phyloP scores from a whole-genome alignment of 768 basidiomycete species.

The Leccinum longicurvipes region DNA sequence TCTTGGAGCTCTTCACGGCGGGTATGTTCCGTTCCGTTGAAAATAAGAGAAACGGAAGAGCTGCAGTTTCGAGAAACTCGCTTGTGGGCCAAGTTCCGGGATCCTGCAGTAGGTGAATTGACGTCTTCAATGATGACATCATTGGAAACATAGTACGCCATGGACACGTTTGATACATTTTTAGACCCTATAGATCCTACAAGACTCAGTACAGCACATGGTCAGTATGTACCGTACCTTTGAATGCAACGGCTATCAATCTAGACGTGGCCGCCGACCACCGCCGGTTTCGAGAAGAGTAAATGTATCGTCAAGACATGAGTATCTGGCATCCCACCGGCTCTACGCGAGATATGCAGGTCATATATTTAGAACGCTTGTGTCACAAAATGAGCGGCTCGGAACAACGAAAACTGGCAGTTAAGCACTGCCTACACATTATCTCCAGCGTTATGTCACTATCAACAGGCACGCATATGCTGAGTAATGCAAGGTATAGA shows the following conservation, averaged over 20 bases:
- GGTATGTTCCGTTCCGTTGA: background rate
- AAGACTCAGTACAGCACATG: background rate
- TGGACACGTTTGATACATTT: background rate
- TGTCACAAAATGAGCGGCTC: background rate
- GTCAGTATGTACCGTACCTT: background rate
- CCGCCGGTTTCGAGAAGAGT: background rate
- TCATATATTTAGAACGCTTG: background rate
- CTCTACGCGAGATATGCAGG: no score
- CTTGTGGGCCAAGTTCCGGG: background rate
- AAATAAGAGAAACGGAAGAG: background rate
- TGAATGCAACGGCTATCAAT: no score
- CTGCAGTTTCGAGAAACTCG: background rate
- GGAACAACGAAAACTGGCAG: background rate
- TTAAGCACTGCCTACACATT: background rate
- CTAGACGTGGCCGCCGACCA: background rate
- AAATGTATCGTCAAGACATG: background rate
- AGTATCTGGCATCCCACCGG: background rate
- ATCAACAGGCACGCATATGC: background rate
- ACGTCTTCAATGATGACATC: background rate
- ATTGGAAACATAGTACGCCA: background rate
- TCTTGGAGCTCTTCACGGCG: background rate
- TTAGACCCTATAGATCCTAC: background rate
- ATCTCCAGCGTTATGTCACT: background rate
- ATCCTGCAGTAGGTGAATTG: background rate
- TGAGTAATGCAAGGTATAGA: background rate